Evolutionary conservation across 192 early-diverging fungal genomes (phyloP), one percentile per base, ranked within the genome.

Genomic region (Dispira simplex): DNA sequence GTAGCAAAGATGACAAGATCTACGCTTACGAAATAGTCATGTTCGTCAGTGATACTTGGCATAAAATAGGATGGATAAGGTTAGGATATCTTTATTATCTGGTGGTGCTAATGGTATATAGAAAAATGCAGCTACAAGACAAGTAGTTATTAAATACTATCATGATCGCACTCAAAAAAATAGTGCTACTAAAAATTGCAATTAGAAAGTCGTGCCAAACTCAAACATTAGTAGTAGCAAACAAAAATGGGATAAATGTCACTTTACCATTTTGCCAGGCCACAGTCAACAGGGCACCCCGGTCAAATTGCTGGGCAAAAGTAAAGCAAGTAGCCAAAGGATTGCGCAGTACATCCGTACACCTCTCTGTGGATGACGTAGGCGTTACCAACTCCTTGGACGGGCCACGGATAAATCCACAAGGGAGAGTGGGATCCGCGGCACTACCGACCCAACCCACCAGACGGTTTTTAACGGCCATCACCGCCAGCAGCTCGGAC

Each of bases 231-330:
- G 18, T 23, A 56, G 21, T 56, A 28, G 16, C 25, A 26, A 73
- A 77, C 12, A 77, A 55, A 66, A 74, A 68, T 12, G 72, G 76
- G 18, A 74, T 59, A 44, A 77, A 71, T 16, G 76, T 70, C 12
- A 77, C 54, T 56, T 77, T 77, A 16, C 76, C 76, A 46, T 74
- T 77, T n/a, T 72, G 72, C 76, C 76, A 77, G 8, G 72, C 76
- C 18, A 77, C 73, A 18, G 72, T 70, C 27, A 77, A 66, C 32
- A 77, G 59, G 10, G 72, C 70, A 14, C 76, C 76, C 14, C 68
- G 67, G 27, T 68, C 68, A 65, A 74, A 77, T 44, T 70, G 71
- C 8, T 70, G 69, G 16, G 73, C 67, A 59, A 77, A 77, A 0
- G 65, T 72, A 59, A 71, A 52, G 69, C 75, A 77, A 13, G 71